A percentile compares a stretch with the other conserved stretches of the same genome.
Evolutionary conservation across 2,329 filamentous ascomycete species (phyloP).

Genomic region (Podosphaera aphanis): DNA sequence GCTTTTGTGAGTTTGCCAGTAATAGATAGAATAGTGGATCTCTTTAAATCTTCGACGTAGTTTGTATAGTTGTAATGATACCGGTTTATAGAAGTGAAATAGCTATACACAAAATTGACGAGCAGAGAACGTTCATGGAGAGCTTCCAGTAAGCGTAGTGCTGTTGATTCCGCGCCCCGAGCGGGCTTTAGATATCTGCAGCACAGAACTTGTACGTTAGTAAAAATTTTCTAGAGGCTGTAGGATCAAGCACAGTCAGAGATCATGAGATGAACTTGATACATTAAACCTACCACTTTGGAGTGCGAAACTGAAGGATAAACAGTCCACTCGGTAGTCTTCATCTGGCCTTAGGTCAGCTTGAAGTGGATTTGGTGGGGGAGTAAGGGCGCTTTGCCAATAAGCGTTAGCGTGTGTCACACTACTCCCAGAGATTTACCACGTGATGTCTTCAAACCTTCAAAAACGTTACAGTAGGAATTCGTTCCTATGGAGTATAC

Average conservation of each 20-base stretch:
- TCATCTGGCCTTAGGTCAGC: background rate
- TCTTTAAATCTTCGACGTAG: background rate
- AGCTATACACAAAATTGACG: background rate
- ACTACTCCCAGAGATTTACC: too few species aligned
- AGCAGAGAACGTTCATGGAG: background rate
- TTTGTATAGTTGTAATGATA: background rate
- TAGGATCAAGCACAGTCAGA: background rate
- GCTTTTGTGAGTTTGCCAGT: background rate
- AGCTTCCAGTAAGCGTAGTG: background rate
- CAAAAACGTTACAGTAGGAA: too few species aligned
- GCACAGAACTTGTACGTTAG: background rate
- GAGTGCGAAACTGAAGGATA: background rate
- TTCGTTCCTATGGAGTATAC: too few species aligned
- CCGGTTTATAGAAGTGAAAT: background rate
- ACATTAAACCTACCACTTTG: background rate
- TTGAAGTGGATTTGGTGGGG: background rate
- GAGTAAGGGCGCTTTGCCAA: background rate
- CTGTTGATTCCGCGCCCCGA: background rate
- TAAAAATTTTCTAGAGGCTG: background rate
- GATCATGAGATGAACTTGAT: background rate
- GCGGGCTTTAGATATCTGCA: background rate
- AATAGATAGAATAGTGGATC: background rate
- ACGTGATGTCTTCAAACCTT: too few species aligned
- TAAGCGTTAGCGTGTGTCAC: background rate
- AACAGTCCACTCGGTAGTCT: background rate